Conservation (phyloP, 345 rosid genomes). For the Streptanthus diversifolius region DNA sequence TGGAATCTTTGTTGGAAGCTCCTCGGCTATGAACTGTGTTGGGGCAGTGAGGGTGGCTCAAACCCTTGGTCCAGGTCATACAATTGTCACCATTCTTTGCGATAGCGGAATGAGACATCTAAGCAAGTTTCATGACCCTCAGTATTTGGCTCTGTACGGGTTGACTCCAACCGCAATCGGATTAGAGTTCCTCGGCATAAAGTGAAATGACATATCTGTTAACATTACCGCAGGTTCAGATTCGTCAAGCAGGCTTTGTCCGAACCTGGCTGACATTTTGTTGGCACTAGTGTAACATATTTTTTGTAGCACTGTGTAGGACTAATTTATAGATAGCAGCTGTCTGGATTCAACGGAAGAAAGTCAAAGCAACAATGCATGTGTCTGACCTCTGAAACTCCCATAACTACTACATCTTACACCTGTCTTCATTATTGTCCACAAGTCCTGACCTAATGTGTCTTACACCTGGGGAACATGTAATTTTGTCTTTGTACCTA, state of each 20-base stretch:
- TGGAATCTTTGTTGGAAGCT: constrained; percentile 94
- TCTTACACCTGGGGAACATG: constrained; percentile 23
- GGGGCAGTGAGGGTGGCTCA: constrained; percentile 87
- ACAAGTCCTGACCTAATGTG: constrained; percentile 25
- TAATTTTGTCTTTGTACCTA: constrained; percentile 13
- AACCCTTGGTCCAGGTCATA: constrained; percentile 82
- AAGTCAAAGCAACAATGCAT: constrained; percentile 35
- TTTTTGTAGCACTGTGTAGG: constrained; percentile 15
- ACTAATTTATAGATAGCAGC: background rate
- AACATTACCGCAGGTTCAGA: background rate
- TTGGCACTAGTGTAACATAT: background rate
- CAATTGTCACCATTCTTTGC: constrained; percentile 83
- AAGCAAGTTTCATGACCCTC: constrained; percentile 71
- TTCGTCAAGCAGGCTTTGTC: constrained; percentile 5
- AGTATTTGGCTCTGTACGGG: constrained; percentile 56
- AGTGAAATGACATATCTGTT: constrained; percentile 27
- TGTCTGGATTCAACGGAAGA: constrained; percentile 9
- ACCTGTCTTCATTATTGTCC: constrained; percentile 10
- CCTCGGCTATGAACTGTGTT: constrained; percentile 95
- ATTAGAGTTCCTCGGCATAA: constrained; percentile 60
- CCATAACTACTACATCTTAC: constrained; percentile 21
- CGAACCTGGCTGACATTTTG: background rate
- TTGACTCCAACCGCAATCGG: constrained; percentile 67
- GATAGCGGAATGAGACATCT: constrained; percentile 94
- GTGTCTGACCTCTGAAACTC: constrained; percentile 24